A percentile compares a stretch with the other conserved stretches of the same genome.
Conservation (phyloP, 78 protist species). For the Dictyostelium brefeldianum region DNA sequence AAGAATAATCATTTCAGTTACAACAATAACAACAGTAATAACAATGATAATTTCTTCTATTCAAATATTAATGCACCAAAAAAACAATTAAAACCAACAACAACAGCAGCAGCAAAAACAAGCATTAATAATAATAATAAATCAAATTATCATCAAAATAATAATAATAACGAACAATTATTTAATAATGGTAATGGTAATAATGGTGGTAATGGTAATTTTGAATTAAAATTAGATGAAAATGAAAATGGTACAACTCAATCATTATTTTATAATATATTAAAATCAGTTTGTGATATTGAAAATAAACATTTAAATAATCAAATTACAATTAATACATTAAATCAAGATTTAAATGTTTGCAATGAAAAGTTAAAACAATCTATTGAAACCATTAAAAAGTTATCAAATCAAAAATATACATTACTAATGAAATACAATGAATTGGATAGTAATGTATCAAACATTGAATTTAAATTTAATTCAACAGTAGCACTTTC, state of each 20-base stretch:
- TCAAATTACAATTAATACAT: constrained; percentile 15
- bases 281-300: background rate
- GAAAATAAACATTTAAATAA: constrained; percentile 13
- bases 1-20: too few species aligned
- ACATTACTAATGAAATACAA: background rate
- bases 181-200: background rate
- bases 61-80: too few species aligned
- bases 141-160: background rate
- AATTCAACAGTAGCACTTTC: background rate
- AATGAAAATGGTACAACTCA: background rate
- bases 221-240: background rate
- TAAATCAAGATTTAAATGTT: background rate
- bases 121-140: background rate
- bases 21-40: background rate
- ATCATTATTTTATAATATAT: background rate
- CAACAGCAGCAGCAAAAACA: too few species aligned
- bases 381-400: background rate
- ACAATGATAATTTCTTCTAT: too few species aligned
- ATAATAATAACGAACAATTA: background rate
- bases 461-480: constrained; percentile 22
- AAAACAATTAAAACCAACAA: too few species aligned
- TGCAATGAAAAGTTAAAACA: background rate
- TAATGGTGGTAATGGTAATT: background rate
- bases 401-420: constrained; percentile 21
- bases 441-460: constrained; percentile 11